phyloP scores from a whole-genome alignment of 306 rosid species.

The Vigna angularis region DNA sequence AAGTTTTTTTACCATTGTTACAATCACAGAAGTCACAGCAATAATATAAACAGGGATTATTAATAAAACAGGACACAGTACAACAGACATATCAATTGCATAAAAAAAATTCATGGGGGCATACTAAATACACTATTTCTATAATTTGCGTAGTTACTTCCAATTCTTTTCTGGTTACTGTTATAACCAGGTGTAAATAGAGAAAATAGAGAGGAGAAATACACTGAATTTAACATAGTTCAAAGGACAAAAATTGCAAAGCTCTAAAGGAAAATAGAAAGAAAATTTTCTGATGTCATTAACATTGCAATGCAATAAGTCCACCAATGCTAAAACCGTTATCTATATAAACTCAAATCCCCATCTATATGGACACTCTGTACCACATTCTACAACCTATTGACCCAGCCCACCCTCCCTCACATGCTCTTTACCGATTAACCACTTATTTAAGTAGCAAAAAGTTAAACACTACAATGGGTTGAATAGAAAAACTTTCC shows the following conservation, averaged over 20 bases:
- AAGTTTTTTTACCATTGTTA: background rate
- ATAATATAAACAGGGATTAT: background rate
- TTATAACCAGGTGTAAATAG: background rate
- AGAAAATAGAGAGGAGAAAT: background rate
- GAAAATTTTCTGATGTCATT: background rate
- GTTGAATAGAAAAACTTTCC: background rate
- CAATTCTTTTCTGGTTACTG: background rate
- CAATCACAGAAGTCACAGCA: background rate
- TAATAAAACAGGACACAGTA: background rate
- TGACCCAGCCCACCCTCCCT: background rate
- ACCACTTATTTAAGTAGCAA: background rate
- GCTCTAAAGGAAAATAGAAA: background rate
- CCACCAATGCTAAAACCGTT: conserved; percentile 1
- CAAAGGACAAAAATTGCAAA: background rate
- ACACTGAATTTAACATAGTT: background rate
- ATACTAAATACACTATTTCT: background rate
- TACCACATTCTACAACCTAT: background rate
- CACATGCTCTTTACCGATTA: background rate
- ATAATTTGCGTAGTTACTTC: background rate
- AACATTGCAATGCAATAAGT: background rate
- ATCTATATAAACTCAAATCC: background rate
- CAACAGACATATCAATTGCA: background rate
- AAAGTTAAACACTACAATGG: background rate
- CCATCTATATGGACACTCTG: background rate
- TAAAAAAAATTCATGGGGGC: background rate